Conservation (phyloP, 495 filamentous ascomycete genomes). For the Amniculicola lignicola region DNA sequence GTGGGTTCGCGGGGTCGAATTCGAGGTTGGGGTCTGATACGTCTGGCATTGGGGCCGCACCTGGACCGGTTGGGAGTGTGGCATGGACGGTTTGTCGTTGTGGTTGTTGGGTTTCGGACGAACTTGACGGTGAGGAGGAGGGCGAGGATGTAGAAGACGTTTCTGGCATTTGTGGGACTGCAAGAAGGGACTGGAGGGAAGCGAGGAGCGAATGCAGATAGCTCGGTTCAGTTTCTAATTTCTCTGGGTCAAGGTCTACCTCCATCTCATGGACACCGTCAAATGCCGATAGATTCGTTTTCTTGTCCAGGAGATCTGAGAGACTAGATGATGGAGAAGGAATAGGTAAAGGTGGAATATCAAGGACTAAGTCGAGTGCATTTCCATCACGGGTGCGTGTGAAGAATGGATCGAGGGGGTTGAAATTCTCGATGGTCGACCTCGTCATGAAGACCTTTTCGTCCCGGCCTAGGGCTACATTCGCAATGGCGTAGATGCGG, state of each 20-base stretch:
- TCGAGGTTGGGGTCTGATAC: conserved; percentile 51
- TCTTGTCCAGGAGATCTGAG: conserved; percentile 14
- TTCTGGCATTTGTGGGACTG: conserved; percentile 30
- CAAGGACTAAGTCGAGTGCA: conserved; percentile 67
- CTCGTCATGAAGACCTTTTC: conserved; percentile 83
- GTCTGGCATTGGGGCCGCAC: conserved; percentile 72
- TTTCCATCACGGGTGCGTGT: conserved; percentile 69
- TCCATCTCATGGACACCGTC: conserved; percentile 12
- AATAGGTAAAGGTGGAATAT: conserved; percentile 43
- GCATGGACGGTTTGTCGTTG: conserved; percentile 59
- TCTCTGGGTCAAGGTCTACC: conserved; percentile 16
- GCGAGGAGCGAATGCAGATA: conserved; percentile 37
- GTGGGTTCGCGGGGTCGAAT: conserved; percentile 39
- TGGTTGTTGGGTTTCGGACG: conserved; percentile 40
- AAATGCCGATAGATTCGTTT: conserved; percentile 14
- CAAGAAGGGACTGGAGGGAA: conserved; percentile 30
- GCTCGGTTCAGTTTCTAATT: conserved; percentile 27
- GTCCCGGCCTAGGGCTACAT: conserved; percentile 78
- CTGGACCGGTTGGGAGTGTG: conserved; percentile 67
- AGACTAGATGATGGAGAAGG: conserved; percentile 9
- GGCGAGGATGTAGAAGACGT: conserved; percentile 35
- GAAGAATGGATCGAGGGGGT: conserved; percentile 77
- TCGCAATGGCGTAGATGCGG: conserved; percentile 61
- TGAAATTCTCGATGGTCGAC: conserved; percentile 67
- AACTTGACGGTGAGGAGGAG: conserved; percentile 18